phyloP scores from a whole-genome alignment of 2,329 filamentous ascomycete genomes.

The Madurella fahalii region DNA sequence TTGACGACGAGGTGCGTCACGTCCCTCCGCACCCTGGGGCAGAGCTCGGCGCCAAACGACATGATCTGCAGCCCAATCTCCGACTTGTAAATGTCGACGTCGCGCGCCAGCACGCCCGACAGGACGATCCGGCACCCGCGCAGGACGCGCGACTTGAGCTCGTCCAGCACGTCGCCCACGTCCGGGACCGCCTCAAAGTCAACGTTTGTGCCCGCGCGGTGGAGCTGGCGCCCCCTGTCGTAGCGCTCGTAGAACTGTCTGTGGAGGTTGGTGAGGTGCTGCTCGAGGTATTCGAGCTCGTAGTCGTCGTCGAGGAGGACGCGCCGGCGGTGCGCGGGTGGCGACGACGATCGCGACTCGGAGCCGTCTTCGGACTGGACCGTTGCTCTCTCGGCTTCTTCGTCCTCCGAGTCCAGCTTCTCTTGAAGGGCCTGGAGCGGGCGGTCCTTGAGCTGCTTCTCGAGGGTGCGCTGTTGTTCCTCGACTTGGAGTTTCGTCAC shows the following conservation, averaged over 20 bases:
- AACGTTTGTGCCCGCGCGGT: constrained; percentile 35
- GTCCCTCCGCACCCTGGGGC: constrained; percentile 53
- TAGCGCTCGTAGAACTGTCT: constrained; percentile 78
- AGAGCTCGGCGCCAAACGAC: constrained; percentile 72
- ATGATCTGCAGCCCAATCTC: constrained; percentile 85
- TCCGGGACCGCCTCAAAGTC: constrained; percentile 67
- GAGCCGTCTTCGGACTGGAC: constrained; percentile 40
- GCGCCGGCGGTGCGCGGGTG: constrained; percentile 58
- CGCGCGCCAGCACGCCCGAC: constrained; percentile 83
- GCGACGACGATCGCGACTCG: constrained; percentile 24
- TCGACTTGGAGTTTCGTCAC: constrained; percentile 71
- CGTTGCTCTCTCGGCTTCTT: constrained; percentile 50
- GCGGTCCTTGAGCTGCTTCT: constrained; percentile 83
- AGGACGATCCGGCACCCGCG: constrained; percentile 75
- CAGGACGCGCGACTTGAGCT: constrained; percentile 74
- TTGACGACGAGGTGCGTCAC: constrained; percentile 74
- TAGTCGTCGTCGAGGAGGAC: constrained; percentile 83
- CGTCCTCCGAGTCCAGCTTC: constrained; percentile 79
- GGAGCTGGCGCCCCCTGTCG: constrained; percentile 49
- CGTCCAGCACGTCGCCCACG: constrained; percentile 76
- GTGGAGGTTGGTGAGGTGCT: constrained; percentile 73
- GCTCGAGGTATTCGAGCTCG: constrained; percentile 73
- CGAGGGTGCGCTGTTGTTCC: constrained; percentile 81
- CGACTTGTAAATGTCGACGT: constrained; percentile 70
- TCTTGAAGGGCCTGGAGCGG: constrained; percentile 91